Conservation (phyloP, 1,284 basidiomycete species). For the Boletus hoseneyae region DNA sequence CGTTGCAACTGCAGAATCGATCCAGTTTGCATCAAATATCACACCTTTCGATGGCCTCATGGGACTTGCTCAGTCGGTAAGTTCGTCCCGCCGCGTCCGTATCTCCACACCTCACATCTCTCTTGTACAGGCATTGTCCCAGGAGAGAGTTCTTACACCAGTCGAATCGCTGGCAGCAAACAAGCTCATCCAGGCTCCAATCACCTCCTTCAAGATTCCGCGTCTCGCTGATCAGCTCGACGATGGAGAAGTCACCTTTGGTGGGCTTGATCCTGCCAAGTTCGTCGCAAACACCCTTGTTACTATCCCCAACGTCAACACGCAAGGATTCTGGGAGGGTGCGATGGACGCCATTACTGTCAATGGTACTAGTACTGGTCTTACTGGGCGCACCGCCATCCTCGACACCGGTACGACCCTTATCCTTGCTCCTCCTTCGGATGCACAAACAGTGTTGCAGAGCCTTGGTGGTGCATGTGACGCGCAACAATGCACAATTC, state of each 20-base stretch:
- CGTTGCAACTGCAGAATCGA: slow-evolving; percentile 59
- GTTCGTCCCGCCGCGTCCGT: slow-evolving; percentile 22
- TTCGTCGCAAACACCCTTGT: slow-evolving; percentile 56
- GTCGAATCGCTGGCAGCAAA: slow-evolving; percentile 67
- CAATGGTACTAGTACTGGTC: slow-evolving; percentile 50
- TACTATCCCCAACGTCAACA: slow-evolving; percentile 58
- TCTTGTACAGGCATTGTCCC: slow-evolving; percentile 51
- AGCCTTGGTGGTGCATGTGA: slow-evolving; percentile 64
- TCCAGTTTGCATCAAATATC: slow-evolving; percentile 54
- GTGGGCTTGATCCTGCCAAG: slow-evolving; percentile 71
- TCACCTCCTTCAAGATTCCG: slow-evolving; percentile 81
- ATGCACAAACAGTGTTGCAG: slow-evolving; percentile 55
- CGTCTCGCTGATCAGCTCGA: slow-evolving; percentile 70
- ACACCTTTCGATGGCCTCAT: slow-evolving; percentile 79
- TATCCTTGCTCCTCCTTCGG: slow-evolving; percentile 54
- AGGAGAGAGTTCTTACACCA: slow-evolving; percentile 66
- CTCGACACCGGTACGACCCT: slow-evolving; percentile 80
- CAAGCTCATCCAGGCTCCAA: slow-evolving; percentile 62
- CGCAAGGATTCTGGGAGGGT: slow-evolving; percentile 77
- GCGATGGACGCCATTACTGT: slow-evolving; percentile 56
- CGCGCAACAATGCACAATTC: slow-evolving; percentile 71
- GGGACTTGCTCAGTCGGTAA: slow-evolving; percentile 74
- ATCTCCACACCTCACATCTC: not conserved
- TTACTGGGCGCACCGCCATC: slow-evolving; percentile 65
- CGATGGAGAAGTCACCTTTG: slow-evolving; percentile 81